A percentile compares a stretch with the other conserved stretches of the same genome.
These are phyloP conservation scores for Mucor plumbeus DNA, from an alignment of 371 early-diverging fungal genomes.

Conservation along the genomic window DNA sequence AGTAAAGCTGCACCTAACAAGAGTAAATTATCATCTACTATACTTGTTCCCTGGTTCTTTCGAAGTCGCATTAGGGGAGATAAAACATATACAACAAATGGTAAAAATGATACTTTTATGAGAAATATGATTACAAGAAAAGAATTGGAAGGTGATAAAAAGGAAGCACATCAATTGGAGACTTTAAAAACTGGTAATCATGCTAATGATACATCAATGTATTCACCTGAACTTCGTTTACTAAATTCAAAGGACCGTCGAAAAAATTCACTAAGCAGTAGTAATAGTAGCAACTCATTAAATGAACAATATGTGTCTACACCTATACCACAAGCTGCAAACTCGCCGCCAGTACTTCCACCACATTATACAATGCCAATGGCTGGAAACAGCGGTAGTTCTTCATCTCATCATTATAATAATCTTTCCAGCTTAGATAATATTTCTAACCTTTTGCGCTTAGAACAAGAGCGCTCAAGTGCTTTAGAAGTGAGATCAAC, in stretches of 20 bases:
- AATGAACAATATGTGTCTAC: neutral
- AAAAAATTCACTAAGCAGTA: neutral
- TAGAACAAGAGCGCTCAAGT: slow-evolving; percentile 7
- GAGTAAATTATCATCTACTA: neutral
- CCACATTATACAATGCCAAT: slow-evolving; percentile 1
- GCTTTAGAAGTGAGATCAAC: neutral
- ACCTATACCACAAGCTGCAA: neutral
- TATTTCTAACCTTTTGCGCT: neutral
- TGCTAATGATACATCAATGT: neutral
- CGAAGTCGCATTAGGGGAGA: slow-evolving; percentile 1
- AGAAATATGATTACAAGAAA: slow-evolving; percentile 8
- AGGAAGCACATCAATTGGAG: neutral
- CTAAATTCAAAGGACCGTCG: neutral
- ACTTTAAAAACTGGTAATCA: neutral
- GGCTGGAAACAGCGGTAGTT: neutral
- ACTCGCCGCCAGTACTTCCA: neutral
- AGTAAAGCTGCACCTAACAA: slow-evolving; percentile 1
- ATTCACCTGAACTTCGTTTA: slow-evolving; percentile 4
- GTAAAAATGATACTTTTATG: neutral
- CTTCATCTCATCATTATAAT: neutral
- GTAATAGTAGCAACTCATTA: neutral
- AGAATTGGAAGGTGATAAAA: neutral
- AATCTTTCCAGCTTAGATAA: neutral
- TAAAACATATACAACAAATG: slow-evolving; percentile 6
- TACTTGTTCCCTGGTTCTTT: slow-evolving; percentile 29